Evolutionary conservation across 768 basidiomycete genomes (phyloP), one percentile per base, ranked within the genome.

Genomic region (Kwoniella dejecticola): DNA sequence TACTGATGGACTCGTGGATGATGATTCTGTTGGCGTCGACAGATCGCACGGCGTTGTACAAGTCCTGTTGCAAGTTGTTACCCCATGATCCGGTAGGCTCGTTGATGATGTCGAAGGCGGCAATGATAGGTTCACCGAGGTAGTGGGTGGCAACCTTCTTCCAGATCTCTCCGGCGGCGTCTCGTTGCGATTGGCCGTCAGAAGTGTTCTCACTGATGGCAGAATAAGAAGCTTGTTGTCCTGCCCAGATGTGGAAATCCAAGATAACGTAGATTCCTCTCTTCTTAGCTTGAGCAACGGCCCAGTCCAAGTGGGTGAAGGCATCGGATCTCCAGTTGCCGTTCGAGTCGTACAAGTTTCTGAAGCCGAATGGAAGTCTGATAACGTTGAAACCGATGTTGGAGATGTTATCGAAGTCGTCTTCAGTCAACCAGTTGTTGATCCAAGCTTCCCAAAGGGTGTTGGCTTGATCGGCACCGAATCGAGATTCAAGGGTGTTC

Each of bases 191-290:
- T 33, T 63, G 60, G 50, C 72, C 69, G 2, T 63, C 67, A 27
- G 29, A 42, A 31, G 61, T 61, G 63, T 71, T 59, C 52, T 71
- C 70, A 2, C 70, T 71, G 55, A 75, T 72, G 31, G 64, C 60
- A 49, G 70, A 72, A 62, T 75, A 75, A 2, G 46, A 33, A 45
- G 61, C 36, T 48, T 71, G 53, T 59, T 75, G 73, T 17, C 62
- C 60, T 38, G 69, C 68, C 73, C 73, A 75, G 57, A 75, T 75
- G 68, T 75, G 73, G 68, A 68, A 75, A 29, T 64, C 66, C 17
- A 67, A 61, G 47, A 75, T 70, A 42, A 70, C 66, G 57, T 71
- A 75, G 57, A 75, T 62, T n/a, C 60, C 60, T 42, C 68, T 38
- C 17, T 30, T 4, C 44, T 75, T 75, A 38, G 70, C 73, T 53